Evolutionary conservation across 768 basidiomycete species (phyloP).

Genomic region (Boletus vinaceobasis): DNA sequence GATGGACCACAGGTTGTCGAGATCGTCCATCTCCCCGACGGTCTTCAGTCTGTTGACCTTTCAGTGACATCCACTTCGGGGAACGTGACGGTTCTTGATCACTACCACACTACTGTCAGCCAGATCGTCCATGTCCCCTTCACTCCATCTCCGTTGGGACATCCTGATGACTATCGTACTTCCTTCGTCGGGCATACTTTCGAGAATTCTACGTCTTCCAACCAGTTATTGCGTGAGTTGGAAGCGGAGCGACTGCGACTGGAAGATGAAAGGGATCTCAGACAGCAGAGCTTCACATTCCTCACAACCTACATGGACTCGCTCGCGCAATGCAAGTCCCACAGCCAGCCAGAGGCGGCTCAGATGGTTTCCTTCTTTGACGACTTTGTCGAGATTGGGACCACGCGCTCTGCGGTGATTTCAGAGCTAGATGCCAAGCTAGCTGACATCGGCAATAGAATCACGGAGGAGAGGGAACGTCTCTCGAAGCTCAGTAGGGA

Average conservation of each 20-base stretch:
- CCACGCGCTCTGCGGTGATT: constrained; percentile 12
- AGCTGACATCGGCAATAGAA: constrained; percentile 1
- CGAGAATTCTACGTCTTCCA: not conserved
- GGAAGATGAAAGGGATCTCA: constrained; percentile 17
- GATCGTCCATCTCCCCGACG: constrained; percentile 12
- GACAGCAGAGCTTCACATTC: constrained; percentile 20
- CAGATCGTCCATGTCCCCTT: too few species aligned
- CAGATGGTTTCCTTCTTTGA: constrained; percentile 21
- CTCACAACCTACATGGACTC: constrained; percentile 28
- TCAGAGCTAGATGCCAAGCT: constrained; percentile 17
- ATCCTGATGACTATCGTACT: constrained; percentile 3
- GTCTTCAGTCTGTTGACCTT: constrained; percentile 2
- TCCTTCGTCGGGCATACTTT: not conserved
- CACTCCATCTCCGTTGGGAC: too few species aligned
- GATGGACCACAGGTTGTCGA: constrained; percentile 14
- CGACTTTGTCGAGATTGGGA: constrained; percentile 21
- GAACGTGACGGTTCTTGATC: constrained; percentile 13
- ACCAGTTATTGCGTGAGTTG: constrained; percentile 3
- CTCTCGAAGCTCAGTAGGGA: not conserved
- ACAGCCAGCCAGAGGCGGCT: constrained; percentile 6
- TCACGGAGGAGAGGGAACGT: constrained; percentile 12
- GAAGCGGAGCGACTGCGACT: constrained; percentile 11
- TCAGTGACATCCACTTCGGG: constrained; percentile 12
- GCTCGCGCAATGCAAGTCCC: constrained; percentile 21
- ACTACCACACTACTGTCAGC: not conserved